These are phyloP conservation scores for Amauroascus verrucosus DNA, from an alignment of 2,329 filamentous ascomycete genomes.

Conservation along the genomic window DNA sequence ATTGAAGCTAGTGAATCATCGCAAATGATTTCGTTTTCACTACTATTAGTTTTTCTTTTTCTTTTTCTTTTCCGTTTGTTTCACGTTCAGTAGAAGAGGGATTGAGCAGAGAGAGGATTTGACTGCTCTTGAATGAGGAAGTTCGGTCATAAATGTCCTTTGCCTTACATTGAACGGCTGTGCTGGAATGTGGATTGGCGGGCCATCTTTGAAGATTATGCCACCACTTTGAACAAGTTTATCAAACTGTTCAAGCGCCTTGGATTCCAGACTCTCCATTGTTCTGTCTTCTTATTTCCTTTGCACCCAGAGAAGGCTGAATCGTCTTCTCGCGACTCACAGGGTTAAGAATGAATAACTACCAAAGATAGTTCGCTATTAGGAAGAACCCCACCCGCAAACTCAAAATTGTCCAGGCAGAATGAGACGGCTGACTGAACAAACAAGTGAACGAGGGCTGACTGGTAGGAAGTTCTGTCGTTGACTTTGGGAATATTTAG, in stretches of 20 bases:
- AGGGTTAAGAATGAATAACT: no score
- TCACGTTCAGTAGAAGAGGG: no score
- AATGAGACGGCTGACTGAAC: no score
- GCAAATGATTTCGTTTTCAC: conserved; percentile 1
- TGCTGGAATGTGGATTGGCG: conserved; percentile 15
- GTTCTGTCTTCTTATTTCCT: not conserved
- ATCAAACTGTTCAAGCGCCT: conserved; percentile 17
- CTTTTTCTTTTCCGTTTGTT: not conserved
- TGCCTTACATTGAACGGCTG: conserved; percentile 19
- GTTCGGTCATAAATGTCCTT: not conserved
- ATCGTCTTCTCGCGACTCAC: no score
- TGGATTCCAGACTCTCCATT: conserved; percentile 14
- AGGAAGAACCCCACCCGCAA: no score
- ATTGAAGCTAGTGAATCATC: conserved; percentile 16
- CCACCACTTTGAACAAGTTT: conserved; percentile 17
- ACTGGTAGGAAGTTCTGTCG: no score
- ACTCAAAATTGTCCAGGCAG: no score
- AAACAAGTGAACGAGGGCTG: no score
- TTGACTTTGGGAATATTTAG: no score
- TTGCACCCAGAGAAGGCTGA: conserved; percentile 17
- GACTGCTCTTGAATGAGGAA: not conserved
- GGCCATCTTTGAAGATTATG: conserved; percentile 15
- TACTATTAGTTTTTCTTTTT: conserved; percentile 8
- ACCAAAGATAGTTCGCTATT: no score
- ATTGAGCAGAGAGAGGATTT: not conserved